A percentile compares a stretch with the other conserved stretches of the same genome.
phyloP scores from a whole-genome alignment of 371 early-diverging fungal species.

The Entomophthora muscae region DNA sequence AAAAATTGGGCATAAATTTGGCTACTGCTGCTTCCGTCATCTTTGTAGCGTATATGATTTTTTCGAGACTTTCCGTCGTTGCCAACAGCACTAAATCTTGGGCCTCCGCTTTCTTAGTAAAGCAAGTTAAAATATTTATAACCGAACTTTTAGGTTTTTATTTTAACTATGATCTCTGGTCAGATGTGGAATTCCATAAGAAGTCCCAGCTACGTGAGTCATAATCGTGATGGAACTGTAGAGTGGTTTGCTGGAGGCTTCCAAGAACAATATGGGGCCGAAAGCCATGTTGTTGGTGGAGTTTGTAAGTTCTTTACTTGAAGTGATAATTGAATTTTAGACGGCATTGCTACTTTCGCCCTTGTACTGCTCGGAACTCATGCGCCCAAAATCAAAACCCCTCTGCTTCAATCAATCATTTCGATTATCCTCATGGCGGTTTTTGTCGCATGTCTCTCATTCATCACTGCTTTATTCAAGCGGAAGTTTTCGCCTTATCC shows the following conservation, averaged over 20 bases:
- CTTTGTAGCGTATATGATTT: not conserved
- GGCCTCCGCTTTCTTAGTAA: slow-evolving; percentile 5
- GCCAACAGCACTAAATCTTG: not conserved
- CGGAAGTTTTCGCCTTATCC: slow-evolving; percentile 1
- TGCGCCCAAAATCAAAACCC: slow-evolving; percentile 21
- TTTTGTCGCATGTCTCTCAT: not conserved
- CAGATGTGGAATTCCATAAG: slow-evolving; percentile 85
- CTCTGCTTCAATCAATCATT: slow-evolving; percentile 5
- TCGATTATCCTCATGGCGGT: not conserved
- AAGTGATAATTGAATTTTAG: slow-evolving; percentile 15
- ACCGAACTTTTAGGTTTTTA: slow-evolving; percentile 23
- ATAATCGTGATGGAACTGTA: slow-evolving; percentile 26
- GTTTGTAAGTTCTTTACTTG: slow-evolving; percentile 36
- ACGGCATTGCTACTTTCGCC: slow-evolving; percentile 29
- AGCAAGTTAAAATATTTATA: not conserved
- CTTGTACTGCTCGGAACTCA: slow-evolving; percentile 24
- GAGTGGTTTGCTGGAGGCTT: slow-evolving; percentile 52
- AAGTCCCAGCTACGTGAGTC: slow-evolving; percentile 42
- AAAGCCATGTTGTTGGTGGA: slow-evolving; percentile 53
- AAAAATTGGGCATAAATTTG: not conserved
- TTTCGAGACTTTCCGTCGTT: not conserved
- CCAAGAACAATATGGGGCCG: slow-evolving; percentile 55
- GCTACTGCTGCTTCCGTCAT: not conserved
- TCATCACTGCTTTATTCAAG: not conserved
- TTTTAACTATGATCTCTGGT: slow-evolving; percentile 58